phyloP scores from a whole-genome alignment of 257 asterid genomes.

The Nyctanthes arbortristis region DNA sequence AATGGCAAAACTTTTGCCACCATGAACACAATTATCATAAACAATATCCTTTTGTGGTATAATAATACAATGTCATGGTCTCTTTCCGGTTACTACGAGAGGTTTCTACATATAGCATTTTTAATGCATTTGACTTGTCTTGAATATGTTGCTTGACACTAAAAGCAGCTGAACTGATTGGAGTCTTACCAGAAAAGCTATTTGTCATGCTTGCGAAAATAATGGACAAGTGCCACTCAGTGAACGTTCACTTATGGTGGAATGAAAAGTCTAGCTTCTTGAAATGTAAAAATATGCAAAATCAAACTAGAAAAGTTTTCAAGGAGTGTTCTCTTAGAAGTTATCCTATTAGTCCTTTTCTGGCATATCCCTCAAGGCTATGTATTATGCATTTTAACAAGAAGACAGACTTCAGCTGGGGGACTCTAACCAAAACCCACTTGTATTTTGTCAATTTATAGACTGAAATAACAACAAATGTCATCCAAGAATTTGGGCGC shows the following conservation, averaged over 20 bases:
- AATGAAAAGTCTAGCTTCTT: neutral
- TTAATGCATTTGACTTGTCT: constrained; percentile 6
- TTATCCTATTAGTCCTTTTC: neutral
- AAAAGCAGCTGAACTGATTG: constrained; percentile 35
- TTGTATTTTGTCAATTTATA: too few relatives aligned
- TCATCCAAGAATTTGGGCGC: too few relatives aligned
- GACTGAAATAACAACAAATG: too few relatives aligned
- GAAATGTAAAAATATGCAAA: constrained; percentile 3
- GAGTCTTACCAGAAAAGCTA: constrained; percentile 64
- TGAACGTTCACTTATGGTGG: constrained; percentile 77
- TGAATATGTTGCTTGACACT: constrained; percentile 42
- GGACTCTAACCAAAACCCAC: too few relatives aligned
- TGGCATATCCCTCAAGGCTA: too few relatives aligned
- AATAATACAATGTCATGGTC: constrained; percentile 16
- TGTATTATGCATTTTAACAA: too few relatives aligned
- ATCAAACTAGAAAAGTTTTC: neutral
- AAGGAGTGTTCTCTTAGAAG: neutral
- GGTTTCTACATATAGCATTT: neutral
- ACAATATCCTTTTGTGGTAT: constrained; percentile 60
- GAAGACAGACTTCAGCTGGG: too few relatives aligned
- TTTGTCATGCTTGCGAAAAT: constrained; percentile 70
- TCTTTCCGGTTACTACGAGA: neutral
- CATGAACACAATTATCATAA: constrained; percentile 47
- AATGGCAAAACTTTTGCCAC: constrained; percentile 86
- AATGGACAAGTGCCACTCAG: constrained; percentile 69